A percentile compares a stretch with the other conserved stretches of the same genome.
Evolutionary conservation across 495 filamentous ascomycete genomes (phyloP).

Genomic region (Penicillium turbatum): DNA sequence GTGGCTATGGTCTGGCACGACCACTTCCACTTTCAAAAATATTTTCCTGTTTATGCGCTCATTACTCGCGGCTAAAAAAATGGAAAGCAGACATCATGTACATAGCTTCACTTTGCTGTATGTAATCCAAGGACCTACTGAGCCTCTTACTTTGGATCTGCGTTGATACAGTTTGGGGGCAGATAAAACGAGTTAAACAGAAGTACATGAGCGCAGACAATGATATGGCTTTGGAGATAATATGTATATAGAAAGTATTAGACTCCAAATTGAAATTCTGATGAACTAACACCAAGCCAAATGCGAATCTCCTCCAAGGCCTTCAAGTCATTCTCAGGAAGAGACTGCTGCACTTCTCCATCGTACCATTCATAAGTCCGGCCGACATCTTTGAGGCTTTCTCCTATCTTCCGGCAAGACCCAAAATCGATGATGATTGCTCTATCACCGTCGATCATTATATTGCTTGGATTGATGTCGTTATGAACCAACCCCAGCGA

Average conservation of each 20-base stretch:
- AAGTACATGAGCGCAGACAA: too few species aligned
- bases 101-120: too few species aligned
- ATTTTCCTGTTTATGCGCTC: too few species aligned
- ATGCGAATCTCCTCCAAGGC: conserved; percentile 12
- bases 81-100: too few species aligned
- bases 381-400: neutral
- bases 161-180: too few species aligned
- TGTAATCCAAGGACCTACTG: too few species aligned
- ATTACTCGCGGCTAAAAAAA: too few species aligned
- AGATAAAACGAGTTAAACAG: too few species aligned
- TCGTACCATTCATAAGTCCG: conserved; percentile 1
- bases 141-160: too few species aligned
- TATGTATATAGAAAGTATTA: neutral
- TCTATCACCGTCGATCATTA: conserved; percentile 25
- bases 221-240: too few species aligned
- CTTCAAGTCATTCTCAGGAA: conserved; percentile 5
- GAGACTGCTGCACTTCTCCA: neutral
- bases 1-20: too few species aligned
- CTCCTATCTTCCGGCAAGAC: conserved; percentile 25
- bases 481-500: conserved; percentile 26
- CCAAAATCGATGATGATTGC: conserved; percentile 37
- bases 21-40: too few species aligned
- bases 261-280: conserved; percentile 5
- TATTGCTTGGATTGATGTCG: conserved; percentile 28
- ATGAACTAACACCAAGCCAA: conserved; percentile 7